A percentile compares a stretch with the other conserved stretches of the same genome.
These are phyloP conservation scores for Xylaria flabelliformis DNA, from an alignment of 495 filamentous ascomycete species.

Conservation along the genomic window DNA sequence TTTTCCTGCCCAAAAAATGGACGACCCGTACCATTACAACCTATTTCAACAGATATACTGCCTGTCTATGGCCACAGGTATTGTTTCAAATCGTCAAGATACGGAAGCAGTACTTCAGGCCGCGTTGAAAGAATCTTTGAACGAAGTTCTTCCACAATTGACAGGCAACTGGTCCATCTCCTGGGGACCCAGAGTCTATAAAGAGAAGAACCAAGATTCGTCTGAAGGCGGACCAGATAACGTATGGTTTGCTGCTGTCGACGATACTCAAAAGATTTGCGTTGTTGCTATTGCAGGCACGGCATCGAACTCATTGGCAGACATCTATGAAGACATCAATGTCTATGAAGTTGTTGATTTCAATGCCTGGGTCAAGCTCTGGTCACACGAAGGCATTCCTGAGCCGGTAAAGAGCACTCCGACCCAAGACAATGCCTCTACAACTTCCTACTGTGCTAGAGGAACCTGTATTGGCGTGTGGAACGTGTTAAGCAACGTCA, in stretches of 20 bases:
- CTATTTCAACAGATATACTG: conserved; percentile 19
- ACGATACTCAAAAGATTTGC: not conserved
- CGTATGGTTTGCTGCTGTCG: conserved; percentile 17
- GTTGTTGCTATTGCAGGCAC: conserved; percentile 21
- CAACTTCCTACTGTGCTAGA: not conserved
- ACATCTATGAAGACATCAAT: not conserved
- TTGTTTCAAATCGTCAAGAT: not conserved
- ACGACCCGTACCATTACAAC: conserved; percentile 7
- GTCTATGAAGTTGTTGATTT: conserved; percentile 8
- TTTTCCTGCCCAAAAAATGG: not conserved
- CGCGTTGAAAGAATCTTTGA: not conserved
- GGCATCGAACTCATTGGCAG: not conserved
- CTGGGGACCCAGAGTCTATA: conserved; percentile 11
- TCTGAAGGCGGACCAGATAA: conserved; percentile 1
- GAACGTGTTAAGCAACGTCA: conserved; percentile 12
- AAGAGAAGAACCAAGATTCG: not conserved
- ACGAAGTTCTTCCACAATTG: not conserved
- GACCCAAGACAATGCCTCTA: not conserved
- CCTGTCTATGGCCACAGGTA: conserved; percentile 9
- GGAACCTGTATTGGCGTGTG: conserved; percentile 14
- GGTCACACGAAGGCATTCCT: conserved; percentile 8
- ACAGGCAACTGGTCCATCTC: not conserved
- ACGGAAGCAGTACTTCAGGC: not conserved
- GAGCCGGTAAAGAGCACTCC: not conserved
- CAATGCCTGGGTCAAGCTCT: conserved; percentile 5